Evolutionary conservation across 2,329 filamentous ascomycete genomes (phyloP).

Genomic region (Ambrosiella xylebori): DNA sequence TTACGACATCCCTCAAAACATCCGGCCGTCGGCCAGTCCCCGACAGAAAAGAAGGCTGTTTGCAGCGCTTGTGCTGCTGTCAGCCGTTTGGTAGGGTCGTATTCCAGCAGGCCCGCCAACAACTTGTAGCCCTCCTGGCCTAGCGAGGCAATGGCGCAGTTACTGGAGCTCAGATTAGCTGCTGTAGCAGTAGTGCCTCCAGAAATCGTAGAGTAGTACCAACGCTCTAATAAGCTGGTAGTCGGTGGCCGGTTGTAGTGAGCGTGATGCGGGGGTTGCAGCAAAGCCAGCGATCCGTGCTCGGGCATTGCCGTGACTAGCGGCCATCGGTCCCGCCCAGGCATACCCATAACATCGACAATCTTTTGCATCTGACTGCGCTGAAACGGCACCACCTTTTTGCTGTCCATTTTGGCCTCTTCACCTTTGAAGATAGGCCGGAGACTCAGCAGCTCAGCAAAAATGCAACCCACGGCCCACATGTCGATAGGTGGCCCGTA

Average conservation of each 20-base stretch:
- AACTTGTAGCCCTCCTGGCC: constrained; percentile 68
- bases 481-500: constrained; percentile 95
- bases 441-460: constrained; percentile 78
- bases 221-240: constrained; percentile 50
- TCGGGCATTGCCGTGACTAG: constrained; percentile 74
- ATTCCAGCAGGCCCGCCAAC: constrained; percentile 69
- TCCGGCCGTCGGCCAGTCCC: constrained; percentile 56
- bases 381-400: constrained; percentile 95
- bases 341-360: constrained; percentile 85
- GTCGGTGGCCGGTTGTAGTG: constrained; percentile 18
- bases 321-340: constrained; percentile 78
- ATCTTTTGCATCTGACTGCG: constrained; percentile 99
- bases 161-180: constrained; percentile 24
- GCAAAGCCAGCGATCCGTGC: constrained; percentile 44
- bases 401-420: constrained; percentile 96
- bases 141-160: constrained; percentile 36
- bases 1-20: constrained; percentile 82
- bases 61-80: constrained; percentile 79
- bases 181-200: constrained; percentile 34
- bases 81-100: constrained; percentile 76
- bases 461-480: constrained; percentile 96
- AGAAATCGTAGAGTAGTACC: constrained; percentile 58
- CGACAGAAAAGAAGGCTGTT: constrained; percentile 72
- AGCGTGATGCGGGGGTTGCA: constrained; percentile 18
- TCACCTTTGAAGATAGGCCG: constrained; percentile 96